Evolutionary conservation across 2,329 filamentous ascomycete genomes (phyloP).

Genomic region (Cordyceps tenuipes): DNA sequence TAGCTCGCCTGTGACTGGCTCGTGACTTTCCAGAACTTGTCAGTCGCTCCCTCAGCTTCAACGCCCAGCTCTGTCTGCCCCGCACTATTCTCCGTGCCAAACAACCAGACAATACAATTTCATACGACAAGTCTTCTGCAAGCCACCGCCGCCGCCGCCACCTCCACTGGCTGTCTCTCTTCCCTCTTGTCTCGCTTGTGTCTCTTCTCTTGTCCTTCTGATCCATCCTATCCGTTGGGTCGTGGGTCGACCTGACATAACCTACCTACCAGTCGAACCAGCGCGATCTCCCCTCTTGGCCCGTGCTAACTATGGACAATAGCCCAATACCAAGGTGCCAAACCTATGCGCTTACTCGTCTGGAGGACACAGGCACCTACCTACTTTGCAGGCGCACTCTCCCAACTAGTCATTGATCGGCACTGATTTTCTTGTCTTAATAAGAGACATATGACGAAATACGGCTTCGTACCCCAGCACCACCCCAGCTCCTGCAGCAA

Average conservation of each 20-base stretch:
- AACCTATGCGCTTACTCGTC: neutral
- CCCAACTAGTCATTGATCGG: neutral
- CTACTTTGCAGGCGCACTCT: neutral
- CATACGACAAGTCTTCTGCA: neutral
- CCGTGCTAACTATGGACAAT: neutral
- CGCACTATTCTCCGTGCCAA: neutral
- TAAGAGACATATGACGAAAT: neutral
- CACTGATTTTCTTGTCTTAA: neutral
- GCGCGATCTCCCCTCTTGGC: neutral
- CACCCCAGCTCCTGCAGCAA: neutral
- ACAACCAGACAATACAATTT: neutral
- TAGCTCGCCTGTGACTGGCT: conserved; percentile 7
- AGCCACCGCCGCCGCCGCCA: neutral
- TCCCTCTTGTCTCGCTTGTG: neutral
- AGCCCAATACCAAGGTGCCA: neutral
- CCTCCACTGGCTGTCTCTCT: neutral
- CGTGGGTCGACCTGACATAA: too few relatives aligned
- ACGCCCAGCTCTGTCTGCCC: neutral
- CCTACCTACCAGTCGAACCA: too few relatives aligned
- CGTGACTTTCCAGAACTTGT: neutral
- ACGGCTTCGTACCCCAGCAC: neutral
- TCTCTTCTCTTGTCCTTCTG: neutral
- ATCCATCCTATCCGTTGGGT: neutral
- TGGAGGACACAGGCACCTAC: neutral
- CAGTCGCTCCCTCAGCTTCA: neutral